Percentiles rank a stretch among this genome's conserved stretches.
phyloP scores from a whole-genome alignment of 208 protist genomes.

The Trypanosoma cruzi region DNA sequence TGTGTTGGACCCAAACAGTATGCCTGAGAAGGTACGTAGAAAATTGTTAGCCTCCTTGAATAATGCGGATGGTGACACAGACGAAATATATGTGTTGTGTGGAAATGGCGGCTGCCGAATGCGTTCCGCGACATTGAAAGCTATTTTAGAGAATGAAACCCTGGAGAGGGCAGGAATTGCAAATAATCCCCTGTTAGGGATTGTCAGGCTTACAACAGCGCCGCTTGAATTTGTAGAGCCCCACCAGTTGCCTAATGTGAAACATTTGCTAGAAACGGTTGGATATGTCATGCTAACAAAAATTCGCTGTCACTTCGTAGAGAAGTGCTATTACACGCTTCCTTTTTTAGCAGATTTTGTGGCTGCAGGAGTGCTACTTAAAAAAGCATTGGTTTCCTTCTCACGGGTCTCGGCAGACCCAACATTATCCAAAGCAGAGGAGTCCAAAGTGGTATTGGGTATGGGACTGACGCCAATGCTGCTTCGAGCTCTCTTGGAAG shows the following conservation, averaged over 20 bases:
- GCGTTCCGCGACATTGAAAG: slow-evolving; percentile 10
- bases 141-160: not conserved
- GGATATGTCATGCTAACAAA: slow-evolving; percentile 35
- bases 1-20: slow-evolving; percentile 35
- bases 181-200: not conserved
- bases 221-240: not conserved
- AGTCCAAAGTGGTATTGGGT: not conserved
- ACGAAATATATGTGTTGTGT: not conserved
- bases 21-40: slow-evolving; percentile 17
- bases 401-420: not conserved
- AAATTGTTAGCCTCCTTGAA: slow-evolving; percentile 4
- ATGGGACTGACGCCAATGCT: slow-evolving; percentile 9
- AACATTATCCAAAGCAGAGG: not conserved
- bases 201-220: not conserved
- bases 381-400: not conserved
- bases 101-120: not conserved
- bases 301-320: slow-evolving; percentile 4
- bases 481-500: slow-evolving; percentile 4
- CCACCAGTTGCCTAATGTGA: slow-evolving; percentile 16
- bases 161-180: too few relatives aligned
- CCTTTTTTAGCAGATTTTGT: slow-evolving; percentile 27
- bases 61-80: not conserved
- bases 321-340: slow-evolving; percentile 26
- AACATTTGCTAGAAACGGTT: slow-evolving; percentile 22
- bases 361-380: slow-evolving; percentile 1